Evolutionary conservation across 495 filamentous ascomycete genomes (phyloP), one percentile per base, ranked within the genome.

Genomic region (Lophiostoma macrostomum): DNA sequence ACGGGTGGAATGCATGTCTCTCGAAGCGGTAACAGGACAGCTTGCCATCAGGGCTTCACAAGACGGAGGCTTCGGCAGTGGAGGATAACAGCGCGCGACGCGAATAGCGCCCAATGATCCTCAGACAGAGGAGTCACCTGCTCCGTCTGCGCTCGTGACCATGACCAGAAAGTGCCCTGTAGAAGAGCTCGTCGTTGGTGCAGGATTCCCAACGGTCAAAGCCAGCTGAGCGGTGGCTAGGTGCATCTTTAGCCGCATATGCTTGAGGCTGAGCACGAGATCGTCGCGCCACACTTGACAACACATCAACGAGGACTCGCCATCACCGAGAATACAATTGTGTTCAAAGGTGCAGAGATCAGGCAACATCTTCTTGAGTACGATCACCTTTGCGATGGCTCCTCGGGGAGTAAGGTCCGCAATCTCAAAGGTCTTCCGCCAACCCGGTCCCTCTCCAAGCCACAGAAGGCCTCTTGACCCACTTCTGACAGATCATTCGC

Each of bases 261-360:
- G 8, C 30, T n/a, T 53, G 56, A 59, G 48, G 56, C 56, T 59
- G 49, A 34, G 56, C 34, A 23, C 22, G 38, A 40, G 32, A 25
- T 13, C 4, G 37, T 38, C 49, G 41, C 53, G 59, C 59, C 59
- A 58, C 59, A 57, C 11, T n/a, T 58, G 59, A 23, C 59, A 62
- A 45, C 59, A 36, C 59, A 62, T 62, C 41, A 58, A 57, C n/a
- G n/a, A n/a, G 12, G 11, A n/a, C 25, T 38, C 50, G 51, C 43
- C 13, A 13, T 40, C 57, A 44, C 41, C 40, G 31, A 48, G 13
- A 35, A 40, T n/a, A 46, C 11, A 31, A 16, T 35, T n/a, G n/a
- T n/a, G n/a, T n/a, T n/a, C n/a, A n/a, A n/a, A n/a, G n/a, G n/a
- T n/a, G n/a, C n/a, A n/a, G n/a, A n/a, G n/a, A n/a, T n/a, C n/a